Evolutionary conservation across 805 yeast species (phyloP).

Genomic region (Candida sakaeoensis): DNA sequence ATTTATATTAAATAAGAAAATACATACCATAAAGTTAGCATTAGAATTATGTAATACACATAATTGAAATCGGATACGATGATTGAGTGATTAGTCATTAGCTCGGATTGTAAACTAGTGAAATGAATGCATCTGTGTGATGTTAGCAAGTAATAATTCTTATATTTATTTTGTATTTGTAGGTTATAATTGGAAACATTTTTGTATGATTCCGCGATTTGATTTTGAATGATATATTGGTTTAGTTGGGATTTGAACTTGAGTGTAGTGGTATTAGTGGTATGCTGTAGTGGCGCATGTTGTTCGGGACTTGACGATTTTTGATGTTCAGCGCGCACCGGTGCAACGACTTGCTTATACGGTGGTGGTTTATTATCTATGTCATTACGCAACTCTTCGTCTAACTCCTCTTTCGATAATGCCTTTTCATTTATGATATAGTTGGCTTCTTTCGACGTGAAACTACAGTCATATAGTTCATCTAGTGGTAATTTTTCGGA

Average conservation of each 20-base stretch:
- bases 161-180: not conserved
- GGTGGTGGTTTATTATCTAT: slow-evolving; percentile 2
- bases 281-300: too few species aligned
- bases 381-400: not conserved
- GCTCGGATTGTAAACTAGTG: not conserved
- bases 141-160: not conserved
- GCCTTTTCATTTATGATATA: not conserved
- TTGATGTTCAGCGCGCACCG: not conserved
- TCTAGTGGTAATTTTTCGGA: not conserved
- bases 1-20: not conserved
- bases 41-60: not conserved
- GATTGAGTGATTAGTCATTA: not conserved
- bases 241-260: slow-evolving; percentile 7
- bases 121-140: not conserved
- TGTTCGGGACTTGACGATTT: too few species aligned
- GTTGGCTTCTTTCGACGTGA: not conserved
- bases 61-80: not conserved
- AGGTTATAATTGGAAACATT: not conserved
- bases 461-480: slow-evolving; percentile 1
- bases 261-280: not conserved
- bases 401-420: not conserved
- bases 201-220: not conserved
- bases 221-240: slow-evolving; percentile 1
- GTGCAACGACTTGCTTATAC: not conserved
- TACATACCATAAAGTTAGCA: not conserved